Evolutionary conservation across 2,329 filamentous ascomycete genomes (phyloP).

Genomic region (Bisporella sp.): DNA sequence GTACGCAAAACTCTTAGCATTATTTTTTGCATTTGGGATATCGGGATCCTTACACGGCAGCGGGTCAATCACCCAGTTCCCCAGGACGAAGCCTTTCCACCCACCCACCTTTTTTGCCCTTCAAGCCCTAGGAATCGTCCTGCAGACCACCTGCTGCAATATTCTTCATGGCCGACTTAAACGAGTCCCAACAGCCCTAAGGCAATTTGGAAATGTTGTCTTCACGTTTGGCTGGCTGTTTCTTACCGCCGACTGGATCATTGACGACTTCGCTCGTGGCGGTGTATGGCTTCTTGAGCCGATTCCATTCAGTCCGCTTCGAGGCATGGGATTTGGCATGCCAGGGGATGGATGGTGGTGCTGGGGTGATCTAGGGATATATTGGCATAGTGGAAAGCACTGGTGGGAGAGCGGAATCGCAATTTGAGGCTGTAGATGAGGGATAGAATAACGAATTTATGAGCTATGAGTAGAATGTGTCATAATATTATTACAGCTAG

Average conservation of each 20-base stretch:
- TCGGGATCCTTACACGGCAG: slow-evolving; percentile 64
- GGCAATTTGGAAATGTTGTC: slow-evolving; percentile 50
- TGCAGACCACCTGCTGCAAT: slow-evolving; percentile 43
- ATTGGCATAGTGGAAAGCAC: slow-evolving; percentile 50
- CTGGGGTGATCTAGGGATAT: slow-evolving; percentile 45
- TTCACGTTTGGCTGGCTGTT: slow-evolving; percentile 64
- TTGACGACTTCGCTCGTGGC: slow-evolving; percentile 67
- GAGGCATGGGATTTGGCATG: slow-evolving; percentile 57
- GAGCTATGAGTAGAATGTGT: neutral
- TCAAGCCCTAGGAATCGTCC: slow-evolving; percentile 57
- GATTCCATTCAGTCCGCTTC: slow-evolving; percentile 66
- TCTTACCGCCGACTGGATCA: slow-evolving; percentile 55
- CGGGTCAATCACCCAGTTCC: slow-evolving; percentile 62
- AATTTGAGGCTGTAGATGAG: slow-evolving; percentile 3
- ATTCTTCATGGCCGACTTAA: slow-evolving; percentile 27
- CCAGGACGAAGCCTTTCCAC: slow-evolving; percentile 40
- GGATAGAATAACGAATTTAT: neutral
- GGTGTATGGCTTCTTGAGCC: slow-evolving; percentile 80
- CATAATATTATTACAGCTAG: no score
- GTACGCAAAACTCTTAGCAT: slow-evolving; percentile 28
- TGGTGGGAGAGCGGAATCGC: slow-evolving; percentile 56
- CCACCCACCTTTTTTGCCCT: slow-evolving; percentile 65
- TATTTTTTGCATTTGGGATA: slow-evolving; percentile 52
- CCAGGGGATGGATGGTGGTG: slow-evolving; percentile 60
- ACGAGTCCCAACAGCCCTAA: slow-evolving; percentile 36